Conservation (phyloP, 768 basidiomycete species). For the Sistotremastrum niveocremeum region DNA sequence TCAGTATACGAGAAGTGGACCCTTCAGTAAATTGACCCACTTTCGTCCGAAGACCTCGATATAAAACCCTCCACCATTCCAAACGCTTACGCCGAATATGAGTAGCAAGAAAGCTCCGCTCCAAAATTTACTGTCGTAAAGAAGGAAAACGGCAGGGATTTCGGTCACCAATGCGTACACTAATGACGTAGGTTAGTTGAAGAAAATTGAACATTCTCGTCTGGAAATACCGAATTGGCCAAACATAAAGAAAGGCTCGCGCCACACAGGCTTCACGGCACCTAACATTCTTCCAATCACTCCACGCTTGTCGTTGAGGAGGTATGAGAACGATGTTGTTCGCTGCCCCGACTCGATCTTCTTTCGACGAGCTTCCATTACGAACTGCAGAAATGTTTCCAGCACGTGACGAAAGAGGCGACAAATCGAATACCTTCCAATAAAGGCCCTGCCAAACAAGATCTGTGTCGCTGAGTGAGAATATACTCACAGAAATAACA, state of each 20-base stretch:
- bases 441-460: slow-evolving; percentile 87
- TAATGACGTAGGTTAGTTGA: slow-evolving; percentile 15
- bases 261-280: slow-evolving; percentile 42
- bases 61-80: slow-evolving; percentile 95
- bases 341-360: slow-evolving; percentile 90
- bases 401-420: not conserved
- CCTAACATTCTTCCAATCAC: slow-evolving; percentile 63
- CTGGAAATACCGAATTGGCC: slow-evolving; percentile 60
- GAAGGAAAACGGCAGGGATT: slow-evolving; percentile 67
- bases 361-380: slow-evolving; percentile 72
- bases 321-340: slow-evolving; percentile 78
- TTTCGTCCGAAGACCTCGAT: slow-evolving; percentile 96
- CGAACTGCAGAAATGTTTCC: slow-evolving; percentile 36
- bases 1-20: not conserved
- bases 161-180: slow-evolving; percentile 81
- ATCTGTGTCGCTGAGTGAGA: slow-evolving; percentile 34
- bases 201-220: not conserved
- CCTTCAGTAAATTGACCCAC: slow-evolving; percentile 32
- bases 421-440: slow-evolving; percentile 53
- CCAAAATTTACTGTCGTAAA: slow-evolving; percentile 71
- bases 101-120: slow-evolving; percentile 64
- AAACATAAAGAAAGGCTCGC: slow-evolving; percentile 64
- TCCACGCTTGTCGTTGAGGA: slow-evolving; percentile 80
- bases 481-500: slow-evolving; percentile 5
- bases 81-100: slow-evolving; percentile 79